phyloP scores from a whole-genome alignment of 768 basidiomycete species.

The Psilocybe cubensis region DNA sequence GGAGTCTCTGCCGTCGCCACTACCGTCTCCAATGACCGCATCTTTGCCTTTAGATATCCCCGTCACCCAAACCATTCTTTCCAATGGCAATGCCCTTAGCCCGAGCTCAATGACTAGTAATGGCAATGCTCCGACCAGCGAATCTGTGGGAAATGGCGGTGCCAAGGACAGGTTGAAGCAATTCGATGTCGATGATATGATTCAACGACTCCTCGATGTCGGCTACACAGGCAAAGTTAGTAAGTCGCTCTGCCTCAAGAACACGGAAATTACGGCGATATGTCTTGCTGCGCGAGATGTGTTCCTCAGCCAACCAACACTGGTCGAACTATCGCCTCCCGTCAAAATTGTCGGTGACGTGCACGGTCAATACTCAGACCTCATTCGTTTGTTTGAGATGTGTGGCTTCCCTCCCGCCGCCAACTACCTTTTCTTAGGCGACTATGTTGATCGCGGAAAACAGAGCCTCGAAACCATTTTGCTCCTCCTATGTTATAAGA shows the following conservation, averaged over 20 bases:
- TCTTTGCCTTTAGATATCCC: constrained; percentile 77
- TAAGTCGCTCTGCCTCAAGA: constrained; percentile 95
- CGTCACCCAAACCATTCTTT: constrained; percentile 82
- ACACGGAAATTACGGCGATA: constrained; percentile 91
- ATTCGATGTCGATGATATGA: constrained; percentile 98
- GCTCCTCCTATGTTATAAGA: constrained; percentile 96
- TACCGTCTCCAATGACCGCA: constrained; percentile 42
- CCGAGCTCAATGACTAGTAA: constrained; percentile 53
- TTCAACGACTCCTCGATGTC: constrained; percentile 91
- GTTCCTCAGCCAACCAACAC: constrained; percentile 93
- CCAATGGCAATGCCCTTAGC: constrained; percentile 60
- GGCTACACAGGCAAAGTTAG: constrained; percentile 98
- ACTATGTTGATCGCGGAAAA: constrained; percentile 99
- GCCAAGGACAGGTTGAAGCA: constrained; percentile 65
- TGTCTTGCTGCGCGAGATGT: constrained; percentile 96
- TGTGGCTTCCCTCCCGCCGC: constrained; percentile 97
- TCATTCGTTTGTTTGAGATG: constrained; percentile 99
- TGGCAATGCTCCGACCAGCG: constrained; percentile 41
- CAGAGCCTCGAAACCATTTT: constrained; percentile 98
- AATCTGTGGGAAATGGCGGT: constrained; percentile 44
- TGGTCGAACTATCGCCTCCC: constrained; percentile 95
- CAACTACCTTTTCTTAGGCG: constrained; percentile 98
- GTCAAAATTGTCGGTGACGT: constrained; percentile 99
- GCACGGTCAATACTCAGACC: constrained; percentile 98
- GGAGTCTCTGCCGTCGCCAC: constrained; percentile 41